These are phyloP conservation scores for Epichloe baconii DNA, from an alignment of 2,329 filamentous ascomycete species.

Conservation along the genomic window DNA sequence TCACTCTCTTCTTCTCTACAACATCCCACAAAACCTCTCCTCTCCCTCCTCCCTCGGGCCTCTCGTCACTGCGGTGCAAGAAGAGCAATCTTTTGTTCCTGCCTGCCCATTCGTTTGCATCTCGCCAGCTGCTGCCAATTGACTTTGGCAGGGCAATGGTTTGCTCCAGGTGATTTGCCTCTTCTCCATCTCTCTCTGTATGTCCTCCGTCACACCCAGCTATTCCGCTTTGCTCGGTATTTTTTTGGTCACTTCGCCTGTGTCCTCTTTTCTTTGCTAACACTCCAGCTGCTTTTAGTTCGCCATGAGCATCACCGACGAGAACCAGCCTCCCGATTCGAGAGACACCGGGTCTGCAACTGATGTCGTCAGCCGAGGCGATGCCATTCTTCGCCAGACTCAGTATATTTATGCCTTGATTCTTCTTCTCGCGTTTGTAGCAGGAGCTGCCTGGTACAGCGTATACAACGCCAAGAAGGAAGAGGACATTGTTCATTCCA, in stretches of 20 bases:
- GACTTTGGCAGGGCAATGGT: constrained; percentile 25
- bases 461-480: constrained; percentile 37
- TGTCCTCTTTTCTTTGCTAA: background rate
- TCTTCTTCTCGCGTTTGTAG: constrained; percentile 39
- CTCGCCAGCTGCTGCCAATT: constrained; percentile 17
- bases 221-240: background rate
- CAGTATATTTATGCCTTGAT: constrained; percentile 39
- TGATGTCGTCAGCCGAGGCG: constrained; percentile 19
- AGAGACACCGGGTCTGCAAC: constrained; percentile 10
- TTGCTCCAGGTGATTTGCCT: constrained; percentile 21
- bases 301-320: constrained; percentile 24
- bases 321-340: constrained; percentile 16
- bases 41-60: background rate
- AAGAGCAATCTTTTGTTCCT: constrained; percentile 2
- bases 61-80: background rate
- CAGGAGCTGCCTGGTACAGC: constrained; percentile 38
- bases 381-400: constrained; percentile 30
- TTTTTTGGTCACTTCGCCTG: background rate
- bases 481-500: constrained; percentile 33
- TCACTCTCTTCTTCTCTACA: background rate
- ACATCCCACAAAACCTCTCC: background rate
- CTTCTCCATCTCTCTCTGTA: constrained; percentile 12
- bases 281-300: constrained; percentile 11
- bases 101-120: constrained; percentile 3
- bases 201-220: background rate